phyloP scores from a whole-genome alignment of 176 grass and related monocot genomes.

The Eleusine indica region DNA sequence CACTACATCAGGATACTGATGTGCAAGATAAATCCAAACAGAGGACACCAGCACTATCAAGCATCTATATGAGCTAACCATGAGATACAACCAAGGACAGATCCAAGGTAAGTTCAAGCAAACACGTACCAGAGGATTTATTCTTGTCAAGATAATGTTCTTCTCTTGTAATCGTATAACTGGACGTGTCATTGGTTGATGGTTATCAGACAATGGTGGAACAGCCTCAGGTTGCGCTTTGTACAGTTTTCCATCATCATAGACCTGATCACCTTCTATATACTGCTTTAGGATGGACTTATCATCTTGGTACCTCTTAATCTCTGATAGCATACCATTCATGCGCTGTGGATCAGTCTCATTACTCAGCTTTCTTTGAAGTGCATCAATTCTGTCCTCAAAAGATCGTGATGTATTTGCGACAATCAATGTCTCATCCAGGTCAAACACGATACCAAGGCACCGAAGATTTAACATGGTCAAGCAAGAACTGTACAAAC shows the following conservation, averaged over 20 bases:
- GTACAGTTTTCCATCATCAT: conserved; percentile 86
- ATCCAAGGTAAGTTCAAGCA: conserved; percentile 30
- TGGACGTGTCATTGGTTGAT: conserved; percentile 84
- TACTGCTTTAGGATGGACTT: conserved; percentile 90
- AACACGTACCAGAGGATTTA: conserved; percentile 86
- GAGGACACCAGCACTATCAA: conserved; percentile 8
- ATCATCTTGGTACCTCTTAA: conserved; percentile 97
- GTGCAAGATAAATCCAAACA: conserved; percentile 26
- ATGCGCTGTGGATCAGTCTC: conserved; percentile 79
- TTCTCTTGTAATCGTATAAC: conserved; percentile 95
- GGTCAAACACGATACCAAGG: conserved; percentile 94
- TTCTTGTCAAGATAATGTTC: conserved; percentile 90
- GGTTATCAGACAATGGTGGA: conserved; percentile 83
- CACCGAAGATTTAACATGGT: conserved; percentile 91
- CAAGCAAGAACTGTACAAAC: conserved; percentile 84
- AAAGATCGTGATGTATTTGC: conserved; percentile 86
- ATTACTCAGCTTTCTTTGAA: conserved; percentile 94
- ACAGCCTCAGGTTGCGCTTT: conserved; percentile 92
- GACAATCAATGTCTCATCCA: conserved; percentile 96
- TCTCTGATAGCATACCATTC: conserved; percentile 83
- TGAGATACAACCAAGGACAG: conserved; percentile 10
- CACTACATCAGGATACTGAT: conserved; percentile 4
- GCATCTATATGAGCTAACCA: conserved; percentile 27
- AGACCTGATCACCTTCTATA: conserved; percentile 85
- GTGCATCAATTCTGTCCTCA: conserved; percentile 89